Evolutionary conservation across 2,329 filamentous ascomycete genomes (phyloP).

Genomic region (Diaporthe caulivora): DNA sequence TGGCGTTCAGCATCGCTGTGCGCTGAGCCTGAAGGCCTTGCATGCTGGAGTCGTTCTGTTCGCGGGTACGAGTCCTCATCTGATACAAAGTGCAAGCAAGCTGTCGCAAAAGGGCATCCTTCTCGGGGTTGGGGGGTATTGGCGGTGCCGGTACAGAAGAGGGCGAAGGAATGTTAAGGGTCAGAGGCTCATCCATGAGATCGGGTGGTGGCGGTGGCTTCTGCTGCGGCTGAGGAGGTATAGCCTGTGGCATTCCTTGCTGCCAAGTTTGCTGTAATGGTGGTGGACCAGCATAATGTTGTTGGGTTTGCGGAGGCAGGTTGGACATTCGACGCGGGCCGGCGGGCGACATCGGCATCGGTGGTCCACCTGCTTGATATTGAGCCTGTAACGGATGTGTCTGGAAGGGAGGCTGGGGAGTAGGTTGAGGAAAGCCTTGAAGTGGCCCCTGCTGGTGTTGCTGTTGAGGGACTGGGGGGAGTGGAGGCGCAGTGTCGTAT

Average conservation of each 20-base stretch:
- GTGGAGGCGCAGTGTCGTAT: constrained; percentile 50
- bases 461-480: constrained; percentile 45
- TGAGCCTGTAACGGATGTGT: constrained; percentile 27
- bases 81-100: constrained; percentile 78
- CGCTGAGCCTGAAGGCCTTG: constrained; percentile 84
- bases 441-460: constrained; percentile 26
- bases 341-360: constrained; percentile 27
- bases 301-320: constrained; percentile 39
- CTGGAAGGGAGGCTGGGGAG: constrained; percentile 45
- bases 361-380: constrained; percentile 41
- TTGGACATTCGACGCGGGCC: constrained; percentile 37
- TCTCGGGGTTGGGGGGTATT: constrained; percentile 95
- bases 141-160: constrained; percentile 77
- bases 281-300: constrained; percentile 44
- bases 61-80: constrained; percentile 76
- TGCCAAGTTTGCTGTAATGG: constrained; percentile 40
- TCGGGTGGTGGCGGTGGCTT: constrained; percentile 63
- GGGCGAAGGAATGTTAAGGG: constrained; percentile 61
- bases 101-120: constrained; percentile 85
- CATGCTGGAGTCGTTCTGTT: constrained; percentile 81
- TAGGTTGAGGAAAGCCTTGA: constrained; percentile 39
- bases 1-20: constrained; percentile 78
- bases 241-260: constrained; percentile 41
- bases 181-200: constrained; percentile 69
- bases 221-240: constrained; percentile 44